Evolutionary conservation across 2,329 filamentous ascomycete genomes (phyloP).

Genomic region (Diaporthe australafricana): DNA sequence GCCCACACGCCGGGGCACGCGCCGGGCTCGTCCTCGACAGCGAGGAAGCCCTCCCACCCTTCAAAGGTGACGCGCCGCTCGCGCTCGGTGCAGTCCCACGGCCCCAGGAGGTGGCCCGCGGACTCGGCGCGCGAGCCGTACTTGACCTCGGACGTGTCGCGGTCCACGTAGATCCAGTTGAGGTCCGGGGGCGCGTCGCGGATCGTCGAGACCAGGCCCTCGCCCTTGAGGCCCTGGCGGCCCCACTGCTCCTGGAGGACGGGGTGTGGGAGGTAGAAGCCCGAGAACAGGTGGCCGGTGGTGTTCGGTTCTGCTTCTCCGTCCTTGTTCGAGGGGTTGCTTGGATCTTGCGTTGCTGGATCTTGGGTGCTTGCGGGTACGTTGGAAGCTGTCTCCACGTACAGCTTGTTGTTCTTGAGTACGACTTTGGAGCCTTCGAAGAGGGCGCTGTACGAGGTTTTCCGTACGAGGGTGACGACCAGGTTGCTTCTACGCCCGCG

Average conservation of each 20-base stretch:
- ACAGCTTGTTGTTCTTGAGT: not conserved
- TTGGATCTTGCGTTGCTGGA: not conserved
- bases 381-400: not conserved
- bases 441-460: not conserved
- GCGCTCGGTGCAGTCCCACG: conserved; percentile 6
- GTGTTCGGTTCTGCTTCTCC: not conserved
- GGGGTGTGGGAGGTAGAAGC: not conserved
- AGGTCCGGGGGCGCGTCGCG: not conserved
- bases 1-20: not conserved
- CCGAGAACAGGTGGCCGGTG: not conserved
- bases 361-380: not conserved
- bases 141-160: not conserved
- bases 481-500: not conserved
- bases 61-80: not conserved
- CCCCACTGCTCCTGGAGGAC: not conserved
- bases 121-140: not conserved
- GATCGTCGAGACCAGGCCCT: not conserved
- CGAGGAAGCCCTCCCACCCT: not conserved
- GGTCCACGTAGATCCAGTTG: not conserved
- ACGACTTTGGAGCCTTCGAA: not conserved
- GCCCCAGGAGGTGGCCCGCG: not conserved
- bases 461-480: not conserved
- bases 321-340: not conserved
- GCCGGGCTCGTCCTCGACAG: not conserved
- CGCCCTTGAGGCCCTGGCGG: not conserved